phyloP scores from a whole-genome alignment of 2,329 filamentous ascomycete species.

The Cladophialophora exuberans region DNA sequence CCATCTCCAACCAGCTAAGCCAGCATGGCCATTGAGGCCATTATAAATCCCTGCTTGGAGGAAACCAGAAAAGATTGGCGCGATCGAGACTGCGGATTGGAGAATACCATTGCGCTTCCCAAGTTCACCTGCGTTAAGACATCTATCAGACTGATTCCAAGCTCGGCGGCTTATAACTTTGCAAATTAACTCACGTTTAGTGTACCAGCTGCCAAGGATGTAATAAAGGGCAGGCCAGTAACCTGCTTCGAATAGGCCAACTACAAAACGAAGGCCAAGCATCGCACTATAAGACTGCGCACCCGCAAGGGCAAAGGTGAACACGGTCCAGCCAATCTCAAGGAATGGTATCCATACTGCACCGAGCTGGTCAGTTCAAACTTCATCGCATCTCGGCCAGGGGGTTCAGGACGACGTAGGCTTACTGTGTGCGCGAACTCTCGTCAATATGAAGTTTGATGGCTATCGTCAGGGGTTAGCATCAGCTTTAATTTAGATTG shows the following conservation, averaged over 20 bases:
- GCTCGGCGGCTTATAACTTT: not conserved
- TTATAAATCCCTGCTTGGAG: constrained; percentile 60
- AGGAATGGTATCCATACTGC: constrained; percentile 36
- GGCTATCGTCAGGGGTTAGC: constrained; percentile 16
- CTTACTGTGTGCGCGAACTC: constrained; percentile 27
- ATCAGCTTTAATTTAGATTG: constrained; percentile 30
- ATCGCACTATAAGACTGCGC: constrained; percentile 18
- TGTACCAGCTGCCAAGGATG: constrained; percentile 26
- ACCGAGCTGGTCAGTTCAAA: constrained; percentile 51
- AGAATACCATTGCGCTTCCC: constrained; percentile 27
- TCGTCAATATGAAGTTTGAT: constrained; percentile 27
- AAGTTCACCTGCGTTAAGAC: constrained; percentile 34
- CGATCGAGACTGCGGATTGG: constrained; percentile 26
- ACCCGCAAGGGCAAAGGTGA: constrained; percentile 24
- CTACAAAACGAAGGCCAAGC: constrained; percentile 23
- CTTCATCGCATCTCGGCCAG: constrained; percentile 31
- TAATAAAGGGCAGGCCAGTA: constrained; percentile 33
- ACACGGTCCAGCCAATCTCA: constrained; percentile 25
- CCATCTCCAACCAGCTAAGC: constrained; percentile 58
- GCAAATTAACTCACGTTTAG: constrained; percentile 20
- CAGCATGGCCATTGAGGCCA: constrained; percentile 53
- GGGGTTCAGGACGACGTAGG: too few species aligned
- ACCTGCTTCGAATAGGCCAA: constrained; percentile 25
- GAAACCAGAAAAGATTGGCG: constrained; percentile 47
- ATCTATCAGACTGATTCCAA: not conserved